phyloP scores from a whole-genome alignment of 176 grass and related monocot genomes.

The Rhynchospora breviuscula region DNA sequence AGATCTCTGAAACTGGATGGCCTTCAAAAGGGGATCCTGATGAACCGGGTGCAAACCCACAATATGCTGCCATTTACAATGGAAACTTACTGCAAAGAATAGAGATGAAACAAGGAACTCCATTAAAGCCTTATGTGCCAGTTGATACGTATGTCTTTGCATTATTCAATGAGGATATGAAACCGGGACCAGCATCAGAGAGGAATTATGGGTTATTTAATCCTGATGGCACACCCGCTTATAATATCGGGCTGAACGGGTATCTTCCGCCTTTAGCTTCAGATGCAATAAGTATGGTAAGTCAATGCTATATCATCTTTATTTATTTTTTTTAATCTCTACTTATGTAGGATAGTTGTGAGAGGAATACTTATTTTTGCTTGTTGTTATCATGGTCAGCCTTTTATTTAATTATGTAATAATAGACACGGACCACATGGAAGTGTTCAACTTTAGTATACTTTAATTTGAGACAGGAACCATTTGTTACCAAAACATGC shows the following conservation, averaged over 20 bases:
- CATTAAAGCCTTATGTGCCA: constrained; percentile 46
- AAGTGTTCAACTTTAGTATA: not conserved
- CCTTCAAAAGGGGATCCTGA: constrained; percentile 72
- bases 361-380: not conserved
- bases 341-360: constrained; percentile 3
- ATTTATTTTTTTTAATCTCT: not conserved
- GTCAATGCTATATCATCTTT: not conserved
- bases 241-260: constrained; percentile 62
- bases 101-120: constrained; percentile 68
- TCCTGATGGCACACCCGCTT: constrained; percentile 76
- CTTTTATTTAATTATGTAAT: not conserved
- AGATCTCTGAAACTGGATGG: constrained; percentile 96
- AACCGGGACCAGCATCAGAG: constrained; percentile 74
- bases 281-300: constrained; percentile 30
- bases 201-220: constrained; percentile 81
- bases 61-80: constrained; percentile 69
- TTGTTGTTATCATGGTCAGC: not conserved
- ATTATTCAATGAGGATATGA: constrained; percentile 83
- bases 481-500: not conserved
- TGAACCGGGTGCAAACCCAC: constrained; percentile 61
- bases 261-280: constrained; percentile 63
- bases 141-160: constrained; percentile 84
- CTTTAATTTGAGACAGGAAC: not conserved
- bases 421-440: not conserved
- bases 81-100: constrained; percentile 71